phyloP scores from a whole-genome alignment of 768 basidiomycete species.

The Steccherinum ochraceum region DNA sequence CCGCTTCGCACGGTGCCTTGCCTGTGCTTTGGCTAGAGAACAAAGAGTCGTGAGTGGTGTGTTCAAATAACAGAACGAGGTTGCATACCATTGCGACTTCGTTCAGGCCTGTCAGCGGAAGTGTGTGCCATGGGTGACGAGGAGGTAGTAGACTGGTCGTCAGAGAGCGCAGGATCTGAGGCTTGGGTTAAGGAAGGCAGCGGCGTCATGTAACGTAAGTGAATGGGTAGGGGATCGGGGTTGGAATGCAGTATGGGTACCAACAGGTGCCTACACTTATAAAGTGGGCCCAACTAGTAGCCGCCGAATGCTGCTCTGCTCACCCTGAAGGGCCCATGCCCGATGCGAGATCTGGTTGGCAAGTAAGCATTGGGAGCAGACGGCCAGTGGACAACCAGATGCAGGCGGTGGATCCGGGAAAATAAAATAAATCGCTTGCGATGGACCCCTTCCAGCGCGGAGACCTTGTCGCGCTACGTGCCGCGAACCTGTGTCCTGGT shows the following conservation, averaged over 20 bases:
- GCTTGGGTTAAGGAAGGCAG: constrained; percentile 6
- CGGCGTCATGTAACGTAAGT: constrained; percentile 16
- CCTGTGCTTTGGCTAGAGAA: constrained; percentile 69
- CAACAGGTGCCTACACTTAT: constrained; percentile 7
- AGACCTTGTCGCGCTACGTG: not conserved
- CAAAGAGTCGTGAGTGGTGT: not conserved
- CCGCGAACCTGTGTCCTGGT: not conserved
- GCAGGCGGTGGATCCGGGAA: not conserved
- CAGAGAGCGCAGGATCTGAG: not conserved
- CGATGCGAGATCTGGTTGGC: constrained; percentile 10
- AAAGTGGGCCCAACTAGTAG: constrained; percentile 3
- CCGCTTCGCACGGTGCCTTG: constrained; percentile 84
- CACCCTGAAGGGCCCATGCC: constrained; percentile 5
- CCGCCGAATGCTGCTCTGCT: constrained; percentile 9
- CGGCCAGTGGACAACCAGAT: not conserved
- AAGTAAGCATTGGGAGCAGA: not conserved
- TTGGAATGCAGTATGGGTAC: constrained; percentile 1
- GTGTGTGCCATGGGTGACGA: not conserved
- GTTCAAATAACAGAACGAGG: not conserved
- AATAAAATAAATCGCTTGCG: not conserved
- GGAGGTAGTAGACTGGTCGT: not conserved
- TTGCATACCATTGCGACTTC: constrained; percentile 21
- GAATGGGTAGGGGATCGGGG: constrained; percentile 12
- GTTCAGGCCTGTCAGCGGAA: constrained; percentile 11
- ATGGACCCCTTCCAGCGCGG: not conserved